Percentiles rank a stretch among this genome's conserved stretches.
phyloP scores from a whole-genome alignment of 345 rosid genomes.

The Mallotus nudiflorus region DNA sequence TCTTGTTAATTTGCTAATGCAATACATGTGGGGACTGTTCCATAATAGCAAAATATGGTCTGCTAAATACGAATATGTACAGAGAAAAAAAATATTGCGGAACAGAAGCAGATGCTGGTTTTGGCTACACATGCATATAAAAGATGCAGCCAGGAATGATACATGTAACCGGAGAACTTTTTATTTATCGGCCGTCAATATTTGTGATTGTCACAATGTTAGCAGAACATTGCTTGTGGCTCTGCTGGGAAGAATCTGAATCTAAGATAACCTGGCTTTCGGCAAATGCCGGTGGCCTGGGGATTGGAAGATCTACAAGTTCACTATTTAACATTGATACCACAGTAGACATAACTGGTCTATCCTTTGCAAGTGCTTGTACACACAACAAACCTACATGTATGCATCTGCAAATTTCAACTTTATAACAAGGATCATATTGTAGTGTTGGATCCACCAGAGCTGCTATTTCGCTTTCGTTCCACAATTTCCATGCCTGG shows the following conservation, averaged over 20 bases:
- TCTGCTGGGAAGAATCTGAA: neutral
- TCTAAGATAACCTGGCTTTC: neutral
- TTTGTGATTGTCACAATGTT: constrained; percentile 6
- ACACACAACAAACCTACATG: constrained; percentile 22
- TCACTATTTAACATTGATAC: constrained; percentile 20
- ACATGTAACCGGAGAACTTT: too few relatives aligned
- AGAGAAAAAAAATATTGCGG: too few relatives aligned
- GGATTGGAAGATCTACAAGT: constrained; percentile 14
- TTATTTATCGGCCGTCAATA: neutral
- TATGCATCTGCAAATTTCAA: constrained; percentile 15
- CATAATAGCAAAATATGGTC: too few relatives aligned
- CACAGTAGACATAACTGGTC: constrained; percentile 8
- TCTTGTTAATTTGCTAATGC: too few relatives aligned
- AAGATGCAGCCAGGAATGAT: too few relatives aligned
- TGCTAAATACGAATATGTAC: too few relatives aligned
- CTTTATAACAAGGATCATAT: neutral
- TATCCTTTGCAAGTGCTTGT: constrained; percentile 15
- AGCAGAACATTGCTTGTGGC: neutral
- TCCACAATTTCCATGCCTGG: constrained; percentile 28
- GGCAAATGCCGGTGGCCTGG: constrained; percentile 12
- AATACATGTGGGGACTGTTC: too few relatives aligned
- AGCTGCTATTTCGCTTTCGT: constrained; percentile 2
- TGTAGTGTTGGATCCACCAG: neutral
- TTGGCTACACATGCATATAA: too few relatives aligned
- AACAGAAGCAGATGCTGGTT: too few relatives aligned